Percentiles rank a stretch among this genome's conserved stretches.
phyloP scores from a whole-genome alignment of 306 rosid genomes.

The Carpinus viminea region DNA sequence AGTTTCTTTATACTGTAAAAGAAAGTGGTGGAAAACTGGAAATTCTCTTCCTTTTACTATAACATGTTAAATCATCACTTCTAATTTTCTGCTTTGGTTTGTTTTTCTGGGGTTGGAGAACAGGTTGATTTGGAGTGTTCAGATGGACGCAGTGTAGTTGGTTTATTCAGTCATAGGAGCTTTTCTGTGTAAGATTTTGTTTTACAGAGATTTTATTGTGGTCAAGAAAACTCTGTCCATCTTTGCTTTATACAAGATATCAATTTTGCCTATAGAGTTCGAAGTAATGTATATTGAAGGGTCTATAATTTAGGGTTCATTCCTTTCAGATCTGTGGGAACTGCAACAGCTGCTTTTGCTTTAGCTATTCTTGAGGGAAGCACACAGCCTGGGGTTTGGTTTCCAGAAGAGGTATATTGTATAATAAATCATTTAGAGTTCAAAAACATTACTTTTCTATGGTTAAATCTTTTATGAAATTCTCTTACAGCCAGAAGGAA shows the following conservation, averaged over 20 bases:
- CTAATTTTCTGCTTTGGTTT: slow-evolving; percentile 2
- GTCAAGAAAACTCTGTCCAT: background rate
- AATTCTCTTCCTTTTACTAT: background rate
- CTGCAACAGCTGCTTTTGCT: slow-evolving; percentile 77
- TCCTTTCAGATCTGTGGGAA: slow-evolving; percentile 73
- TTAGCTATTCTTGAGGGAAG: slow-evolving; percentile 91
- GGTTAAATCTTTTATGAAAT: slow-evolving; percentile 18
- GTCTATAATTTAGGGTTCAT: slow-evolving; percentile 12
- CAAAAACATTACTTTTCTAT: slow-evolving; percentile 11
- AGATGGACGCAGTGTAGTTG: slow-evolving; percentile 68
- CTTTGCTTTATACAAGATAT: background rate
- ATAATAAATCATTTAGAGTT: background rate
- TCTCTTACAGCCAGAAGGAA: slow-evolving; percentile 69
- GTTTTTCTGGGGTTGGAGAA: slow-evolving; percentile 14
- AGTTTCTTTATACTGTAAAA: background rate
- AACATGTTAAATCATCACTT: background rate
- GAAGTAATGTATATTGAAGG: background rate
- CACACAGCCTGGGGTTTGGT: slow-evolving; percentile 95
- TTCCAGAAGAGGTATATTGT: slow-evolving; percentile 84
- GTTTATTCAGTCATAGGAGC: slow-evolving; percentile 74
- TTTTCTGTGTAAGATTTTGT: slow-evolving; percentile 62
- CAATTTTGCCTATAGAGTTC: background rate
- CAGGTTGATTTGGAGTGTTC: slow-evolving; percentile 92
- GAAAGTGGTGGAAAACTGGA: background rate
- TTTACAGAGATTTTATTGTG: background rate